Conservation (phyloP, 805 yeast species). For the Suhomyces tanzawaensis region DNA sequence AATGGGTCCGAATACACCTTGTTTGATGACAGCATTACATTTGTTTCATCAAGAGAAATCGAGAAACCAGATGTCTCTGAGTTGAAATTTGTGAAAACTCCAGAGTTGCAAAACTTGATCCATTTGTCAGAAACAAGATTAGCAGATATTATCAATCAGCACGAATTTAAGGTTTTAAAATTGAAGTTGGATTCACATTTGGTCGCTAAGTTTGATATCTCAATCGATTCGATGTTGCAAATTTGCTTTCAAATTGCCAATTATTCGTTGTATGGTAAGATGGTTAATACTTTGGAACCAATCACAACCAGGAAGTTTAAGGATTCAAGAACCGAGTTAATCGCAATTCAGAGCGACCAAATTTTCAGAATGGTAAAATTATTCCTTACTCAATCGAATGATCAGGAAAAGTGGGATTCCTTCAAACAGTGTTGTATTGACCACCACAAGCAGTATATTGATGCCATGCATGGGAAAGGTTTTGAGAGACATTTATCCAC, state of each 20-base stretch:
- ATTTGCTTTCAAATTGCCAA: constrained; percentile 51
- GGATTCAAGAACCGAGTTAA: constrained; percentile 67
- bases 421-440: constrained; percentile 50
- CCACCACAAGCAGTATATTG: constrained; percentile 49
- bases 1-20: constrained; percentile 56
- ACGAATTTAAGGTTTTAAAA: constrained; percentile 47
- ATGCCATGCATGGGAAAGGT: constrained; percentile 61
- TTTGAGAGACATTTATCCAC: constrained; percentile 74
- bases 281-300: constrained; percentile 51
- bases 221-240: constrained; percentile 53
- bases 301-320: constrained; percentile 66
- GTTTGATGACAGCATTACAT: constrained; percentile 39
- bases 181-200: constrained; percentile 38
- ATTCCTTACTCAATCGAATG: constrained; percentile 56
- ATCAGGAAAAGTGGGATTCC: constrained; percentile 46
- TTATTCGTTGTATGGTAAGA: constrained; percentile 54
- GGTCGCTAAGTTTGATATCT: constrained; percentile 37
- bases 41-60: constrained; percentile 37
- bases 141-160: constrained; percentile 57
- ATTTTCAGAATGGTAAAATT: constrained; percentile 54
- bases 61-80: constrained; percentile 35
- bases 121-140: constrained; percentile 58
- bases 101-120: constrained; percentile 46
- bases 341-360: constrained; percentile 59
- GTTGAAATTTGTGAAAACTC: constrained; percentile 39